These are phyloP conservation scores for Plasmopara viticola DNA, from an alignment of 352 stramenopile species.

Conservation along the genomic window DNA sequence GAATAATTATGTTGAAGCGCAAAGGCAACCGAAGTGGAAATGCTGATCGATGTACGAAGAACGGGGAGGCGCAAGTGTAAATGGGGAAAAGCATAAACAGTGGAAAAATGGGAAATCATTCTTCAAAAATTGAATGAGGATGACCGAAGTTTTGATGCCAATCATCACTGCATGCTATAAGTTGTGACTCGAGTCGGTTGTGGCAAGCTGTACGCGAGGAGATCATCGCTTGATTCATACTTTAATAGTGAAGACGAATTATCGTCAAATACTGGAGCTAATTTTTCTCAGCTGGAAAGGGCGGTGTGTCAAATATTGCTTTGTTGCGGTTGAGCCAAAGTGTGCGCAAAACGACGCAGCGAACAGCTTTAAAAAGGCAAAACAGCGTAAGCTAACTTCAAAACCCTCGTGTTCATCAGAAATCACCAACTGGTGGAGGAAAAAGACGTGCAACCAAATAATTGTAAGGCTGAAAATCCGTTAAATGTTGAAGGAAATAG, in stretches of 20 bases:
- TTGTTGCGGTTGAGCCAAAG: no score
- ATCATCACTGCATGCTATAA: conserved; percentile 1
- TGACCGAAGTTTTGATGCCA: conserved; percentile 4
- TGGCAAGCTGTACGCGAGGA: background rate
- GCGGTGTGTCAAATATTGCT: no score
- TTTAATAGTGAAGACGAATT: no score
- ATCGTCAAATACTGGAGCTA: no score
- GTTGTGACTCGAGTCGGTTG: background rate
- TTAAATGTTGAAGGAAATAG: conserved; percentile 1
- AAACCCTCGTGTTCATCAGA: background rate
- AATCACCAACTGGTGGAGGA: background rate
- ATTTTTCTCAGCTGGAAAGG: no score
- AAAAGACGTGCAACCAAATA: background rate
- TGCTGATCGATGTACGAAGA: no score
- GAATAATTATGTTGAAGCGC: no score
- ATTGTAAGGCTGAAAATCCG: background rate
- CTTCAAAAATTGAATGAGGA: background rate
- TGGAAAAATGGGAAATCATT: no score
- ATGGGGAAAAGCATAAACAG: no score
- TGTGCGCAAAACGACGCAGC: conserved; percentile 3
- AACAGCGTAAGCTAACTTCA: background rate
- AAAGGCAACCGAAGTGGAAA: no score
- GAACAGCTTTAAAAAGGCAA: conserved; percentile 9
- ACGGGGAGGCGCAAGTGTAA: no score
- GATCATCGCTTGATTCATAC: background rate